Evolutionary conservation across 495 filamentous ascomycete genomes (phyloP).

Genomic region (Stereocaulon alpinum): DNA sequence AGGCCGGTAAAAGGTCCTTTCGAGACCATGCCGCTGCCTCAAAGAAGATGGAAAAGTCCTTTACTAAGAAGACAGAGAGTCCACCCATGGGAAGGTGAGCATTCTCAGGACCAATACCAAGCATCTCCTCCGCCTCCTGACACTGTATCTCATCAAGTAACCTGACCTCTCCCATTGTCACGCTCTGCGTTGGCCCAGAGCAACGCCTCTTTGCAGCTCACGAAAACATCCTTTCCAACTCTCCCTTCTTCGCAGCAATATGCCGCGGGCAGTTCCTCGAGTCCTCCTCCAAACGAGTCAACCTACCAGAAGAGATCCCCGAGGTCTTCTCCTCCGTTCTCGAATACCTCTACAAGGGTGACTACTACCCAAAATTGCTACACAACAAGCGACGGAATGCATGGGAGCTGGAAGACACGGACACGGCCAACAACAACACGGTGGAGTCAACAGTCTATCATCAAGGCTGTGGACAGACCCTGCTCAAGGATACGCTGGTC

Average conservation of each 20-base stretch:
- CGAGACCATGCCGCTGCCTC: conserved; percentile 25
- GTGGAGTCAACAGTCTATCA: conserved; percentile 55
- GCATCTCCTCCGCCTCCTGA: not conserved
- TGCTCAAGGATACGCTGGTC: conserved; percentile 81
- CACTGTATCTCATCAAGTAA: conserved; percentile 30
- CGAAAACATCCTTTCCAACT: conserved; percentile 68
- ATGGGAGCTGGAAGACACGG: conserved; percentile 61
- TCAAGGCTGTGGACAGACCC: conserved; percentile 48
- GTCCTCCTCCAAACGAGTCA: conserved; percentile 54
- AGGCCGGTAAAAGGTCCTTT: conserved; percentile 23
- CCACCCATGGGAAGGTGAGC: conserved; percentile 35
- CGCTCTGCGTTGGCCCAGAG: conserved; percentile 65
- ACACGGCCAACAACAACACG: conserved; percentile 30
- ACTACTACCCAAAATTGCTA: conserved; percentile 71
- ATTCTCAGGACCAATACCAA: not conserved
- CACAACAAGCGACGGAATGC: conserved; percentile 57
- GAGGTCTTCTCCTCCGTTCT: conserved; percentile 85
- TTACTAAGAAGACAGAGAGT: conserved; percentile 20
- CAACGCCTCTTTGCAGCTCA: conserved; percentile 84
- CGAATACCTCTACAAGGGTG: conserved; percentile 89
- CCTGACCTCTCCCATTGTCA: conserved; percentile 63
- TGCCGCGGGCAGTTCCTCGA: conserved; percentile 54
- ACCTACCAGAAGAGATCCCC: conserved; percentile 75
- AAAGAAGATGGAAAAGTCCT: conserved; percentile 24
- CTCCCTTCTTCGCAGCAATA: conserved; percentile 58